A percentile compares a stretch with the other conserved stretches of the same genome.
Evolutionary conservation across 164 flowering plant species (phyloP).

Genomic region (Echeveria elegans): DNA sequence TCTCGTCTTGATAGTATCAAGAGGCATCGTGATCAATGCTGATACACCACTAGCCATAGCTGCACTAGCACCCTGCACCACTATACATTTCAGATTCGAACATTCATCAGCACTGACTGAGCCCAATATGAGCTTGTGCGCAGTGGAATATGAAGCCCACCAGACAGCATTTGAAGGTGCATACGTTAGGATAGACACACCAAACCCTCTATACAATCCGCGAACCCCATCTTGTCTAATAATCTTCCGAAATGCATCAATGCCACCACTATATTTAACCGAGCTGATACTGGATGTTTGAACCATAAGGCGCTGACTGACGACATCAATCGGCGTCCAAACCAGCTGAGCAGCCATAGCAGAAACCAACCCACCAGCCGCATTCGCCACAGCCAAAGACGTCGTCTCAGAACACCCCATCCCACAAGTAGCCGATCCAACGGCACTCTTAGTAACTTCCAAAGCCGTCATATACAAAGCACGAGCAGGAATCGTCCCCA

Average conservation of each 20-base stretch:
- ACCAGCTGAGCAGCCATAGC: slow-evolving; percentile 83
- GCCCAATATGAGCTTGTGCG: slow-evolving; percentile 7
- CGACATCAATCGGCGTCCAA: slow-evolving; percentile 84
- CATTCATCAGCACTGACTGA: not conserved
- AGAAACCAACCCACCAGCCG: slow-evolving; percentile 66
- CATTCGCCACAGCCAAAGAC: slow-evolving; percentile 64
- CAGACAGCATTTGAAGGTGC: slow-evolving; percentile 91
- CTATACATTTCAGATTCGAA: slow-evolving; percentile 27
- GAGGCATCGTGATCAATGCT: slow-evolving; percentile 52
- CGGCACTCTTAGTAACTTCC: slow-evolving; percentile 69
- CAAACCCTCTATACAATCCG: slow-evolving; percentile 80
- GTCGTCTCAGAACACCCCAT: slow-evolving; percentile 58
- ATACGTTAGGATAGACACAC: slow-evolving; percentile 70
- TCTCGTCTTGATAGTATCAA: slow-evolving; percentile 55
- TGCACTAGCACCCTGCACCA: slow-evolving; percentile 49
- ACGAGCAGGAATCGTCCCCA: slow-evolving; percentile 79
- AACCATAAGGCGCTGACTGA: slow-evolving; percentile 83
- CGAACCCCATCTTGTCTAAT: slow-evolving; percentile 52
- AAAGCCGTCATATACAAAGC: slow-evolving; percentile 84
- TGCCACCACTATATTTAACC: slow-evolving; percentile 45
- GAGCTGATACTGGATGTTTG: slow-evolving; percentile 27
- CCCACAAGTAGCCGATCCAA: slow-evolving; percentile 37
- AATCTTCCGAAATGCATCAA: too few relatives aligned
- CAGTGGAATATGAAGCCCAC: slow-evolving; percentile 84
- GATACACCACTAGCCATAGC: slow-evolving; percentile 51